Evolutionary conservation across 1,284 basidiomycete genomes (phyloP), one percentile per base, ranked within the genome.

Genomic region (Microbotryomycetes sp.): DNA sequence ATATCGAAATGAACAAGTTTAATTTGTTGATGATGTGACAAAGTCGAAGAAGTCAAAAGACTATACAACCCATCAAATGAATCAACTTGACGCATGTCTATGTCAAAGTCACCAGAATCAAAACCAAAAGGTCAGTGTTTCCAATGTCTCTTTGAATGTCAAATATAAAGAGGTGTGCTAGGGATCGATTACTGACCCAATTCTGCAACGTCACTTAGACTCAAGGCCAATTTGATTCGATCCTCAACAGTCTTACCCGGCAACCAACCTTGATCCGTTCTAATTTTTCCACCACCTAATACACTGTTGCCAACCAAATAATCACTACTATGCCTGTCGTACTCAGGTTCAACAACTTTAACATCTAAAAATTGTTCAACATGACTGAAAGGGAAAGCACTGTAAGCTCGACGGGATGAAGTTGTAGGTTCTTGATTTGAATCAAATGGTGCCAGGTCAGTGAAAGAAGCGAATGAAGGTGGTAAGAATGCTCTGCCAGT

Each of bases 351-450:
- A 50, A 67, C 58, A n/a, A 67, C 25, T 3, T 5, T 3, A 15
- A 63, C 59, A 22, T 36, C 50, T 22, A 67, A 54, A 0, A 36
- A 49, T 2, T 31, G 32, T n/a, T 56, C 56, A 42, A 67, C 55
- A 12, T 67, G 66, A 23, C 60, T 22, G 4, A 65, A 53, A n/a
- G 66, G 63, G 29, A 65, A 67, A 9, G 36, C 36, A 19, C 36
- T 42, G 36, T 12, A 42, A 12, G 36, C 9, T 12, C 23, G 61
- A 31, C 25, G 53, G 48, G 49, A 56, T 47, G 45, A 25, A 26
- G 26, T 30, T 52, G 12, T 52, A n/a, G 50, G 25, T 16, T 28
- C 50, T n/a, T 15, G 25, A 48, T 0, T 31, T 25, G 26, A 49
- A 26, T 56, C 51, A 42, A 23, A 59, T n/a, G 5, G 52, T 12